These are phyloP conservation scores for Aspergillus versicolor DNA, from an alignment of 2,329 filamentous ascomycete genomes.

Conservation along the genomic window DNA sequence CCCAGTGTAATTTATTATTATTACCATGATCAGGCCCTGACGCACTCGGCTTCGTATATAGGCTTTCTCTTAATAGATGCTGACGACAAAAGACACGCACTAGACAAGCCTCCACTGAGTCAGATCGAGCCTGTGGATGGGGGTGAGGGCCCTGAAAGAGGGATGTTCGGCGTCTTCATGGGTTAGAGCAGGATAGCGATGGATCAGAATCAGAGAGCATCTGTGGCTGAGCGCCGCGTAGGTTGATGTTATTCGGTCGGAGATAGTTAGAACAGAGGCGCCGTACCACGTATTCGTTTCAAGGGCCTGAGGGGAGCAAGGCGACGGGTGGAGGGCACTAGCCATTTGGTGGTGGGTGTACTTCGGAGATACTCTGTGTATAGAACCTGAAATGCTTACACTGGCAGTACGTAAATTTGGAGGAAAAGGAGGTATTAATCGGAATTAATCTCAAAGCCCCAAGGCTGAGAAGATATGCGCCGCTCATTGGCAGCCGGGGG, in stretches of 20 bases:
- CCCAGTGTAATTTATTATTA: too few species aligned
- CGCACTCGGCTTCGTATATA: not conserved
- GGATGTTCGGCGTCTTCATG: slow-evolving; percentile 4
- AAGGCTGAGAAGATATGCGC: not conserved
- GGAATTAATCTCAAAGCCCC: not conserved
- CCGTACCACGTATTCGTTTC: slow-evolving; percentile 12
- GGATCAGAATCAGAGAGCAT: not conserved
- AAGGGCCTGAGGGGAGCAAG: slow-evolving; percentile 9
- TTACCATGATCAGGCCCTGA: too few species aligned
- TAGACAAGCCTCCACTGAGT: slow-evolving; percentile 18
- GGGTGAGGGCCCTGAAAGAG: slow-evolving; percentile 15
- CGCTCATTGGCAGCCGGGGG: not conserved
- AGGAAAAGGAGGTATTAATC: not conserved
- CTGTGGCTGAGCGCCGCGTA: slow-evolving; percentile 5
- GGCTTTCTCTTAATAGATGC: slow-evolving; percentile 8
- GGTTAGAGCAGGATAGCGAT: not conserved
- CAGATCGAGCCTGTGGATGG: slow-evolving; percentile 13
- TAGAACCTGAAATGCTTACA: not conserved
- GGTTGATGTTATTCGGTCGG: slow-evolving; percentile 7
- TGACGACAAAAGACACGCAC: slow-evolving; percentile 23
- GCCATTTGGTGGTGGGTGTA: slow-evolving; percentile 4
- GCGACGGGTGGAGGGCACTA: slow-evolving; percentile 2
- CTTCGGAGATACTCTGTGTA: slow-evolving; percentile 7
- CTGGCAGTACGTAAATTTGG: not conserved
- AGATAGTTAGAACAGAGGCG: not conserved